A percentile compares a stretch with the other conserved stretches of the same genome.
Evolutionary conservation across 768 basidiomycete genomes (phyloP).

Genomic region (Lactarius quietus): DNA sequence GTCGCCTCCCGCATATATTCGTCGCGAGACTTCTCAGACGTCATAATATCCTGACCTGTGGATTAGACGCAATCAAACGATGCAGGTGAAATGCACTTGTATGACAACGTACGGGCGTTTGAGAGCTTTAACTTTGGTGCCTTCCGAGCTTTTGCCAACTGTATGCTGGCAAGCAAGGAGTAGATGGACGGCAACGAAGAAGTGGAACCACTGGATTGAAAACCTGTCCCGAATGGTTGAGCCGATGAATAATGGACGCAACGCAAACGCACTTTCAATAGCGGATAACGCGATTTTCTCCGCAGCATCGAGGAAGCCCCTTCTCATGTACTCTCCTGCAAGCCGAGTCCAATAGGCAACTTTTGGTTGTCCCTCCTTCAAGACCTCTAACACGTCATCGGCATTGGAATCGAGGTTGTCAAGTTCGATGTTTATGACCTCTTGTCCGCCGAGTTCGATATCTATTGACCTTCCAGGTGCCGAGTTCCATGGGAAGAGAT

Average conservation of each 20-base stretch:
- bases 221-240: constrained; percentile 38
- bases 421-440: constrained; percentile 87
- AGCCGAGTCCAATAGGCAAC: constrained; percentile 78
- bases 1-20: constrained; percentile 69
- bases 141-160: constrained; percentile 70
- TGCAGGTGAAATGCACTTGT: background rate
- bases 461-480: constrained; percentile 45
- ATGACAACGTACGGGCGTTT: constrained; percentile 61
- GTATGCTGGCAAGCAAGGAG: constrained; percentile 80
- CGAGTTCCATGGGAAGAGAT: constrained; percentile 25
- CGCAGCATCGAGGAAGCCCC: constrained; percentile 69
- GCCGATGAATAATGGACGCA: background rate
- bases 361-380: constrained; percentile 68
- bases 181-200: constrained; percentile 67
- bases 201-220: constrained; percentile 46
- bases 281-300: constrained; percentile 71
- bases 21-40: constrained; percentile 57
- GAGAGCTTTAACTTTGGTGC: constrained; percentile 78
- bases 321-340: constrained; percentile 85
- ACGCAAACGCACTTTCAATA: constrained; percentile 53
- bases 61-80: constrained; percentile 2
- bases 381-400: constrained; percentile 67
- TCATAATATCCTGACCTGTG: constrained; percentile 63
- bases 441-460: constrained; percentile 78
- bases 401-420: constrained; percentile 79